These are phyloP conservation scores for Globisporangium spiculum DNA, from an alignment of 352 stramenopile species.

Conservation along the genomic window DNA sequence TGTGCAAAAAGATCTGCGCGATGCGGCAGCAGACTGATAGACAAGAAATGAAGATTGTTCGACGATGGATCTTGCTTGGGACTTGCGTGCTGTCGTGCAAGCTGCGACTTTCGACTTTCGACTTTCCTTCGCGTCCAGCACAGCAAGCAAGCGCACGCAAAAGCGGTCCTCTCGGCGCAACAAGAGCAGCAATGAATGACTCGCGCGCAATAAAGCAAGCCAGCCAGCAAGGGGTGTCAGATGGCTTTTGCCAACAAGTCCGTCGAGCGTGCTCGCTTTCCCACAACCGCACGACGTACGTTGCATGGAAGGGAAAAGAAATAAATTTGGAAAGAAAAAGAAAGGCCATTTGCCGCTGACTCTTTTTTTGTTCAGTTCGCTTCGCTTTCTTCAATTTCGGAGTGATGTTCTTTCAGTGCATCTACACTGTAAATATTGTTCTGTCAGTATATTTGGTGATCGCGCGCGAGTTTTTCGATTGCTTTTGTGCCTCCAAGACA, in stretches of 20 bases:
- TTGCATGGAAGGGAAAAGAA: not conserved
- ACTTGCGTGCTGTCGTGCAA: not conserved
- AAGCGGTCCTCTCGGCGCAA: not conserved
- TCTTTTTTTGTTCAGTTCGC: constrained; percentile 4
- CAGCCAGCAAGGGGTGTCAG: not conserved
- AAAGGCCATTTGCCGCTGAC: not conserved
- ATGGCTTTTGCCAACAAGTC: not conserved
- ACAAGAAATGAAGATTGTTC: not conserved
- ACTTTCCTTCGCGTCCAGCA: constrained; percentile 8
- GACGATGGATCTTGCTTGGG: not conserved
- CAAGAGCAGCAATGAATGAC: not conserved
- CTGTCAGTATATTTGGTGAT: not conserved
- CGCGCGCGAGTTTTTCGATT: not conserved
- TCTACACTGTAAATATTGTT: not conserved
- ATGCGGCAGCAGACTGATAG: not conserved
- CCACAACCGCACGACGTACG: not conserved
- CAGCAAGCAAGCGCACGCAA: not conserved
- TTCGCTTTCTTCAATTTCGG: not conserved
- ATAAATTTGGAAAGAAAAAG: not conserved
- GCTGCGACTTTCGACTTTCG: not conserved
- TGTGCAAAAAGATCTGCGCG: not conserved
- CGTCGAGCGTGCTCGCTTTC: not conserved
- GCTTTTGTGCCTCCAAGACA: not conserved
- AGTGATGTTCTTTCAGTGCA: not conserved
- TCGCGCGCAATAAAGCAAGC: not conserved